Percentiles rank a stretch among this genome's conserved stretches.
These are phyloP conservation scores for Citrus sp. DNA, from an alignment of 345 rosid genomes.

Conservation along the genomic window DNA sequence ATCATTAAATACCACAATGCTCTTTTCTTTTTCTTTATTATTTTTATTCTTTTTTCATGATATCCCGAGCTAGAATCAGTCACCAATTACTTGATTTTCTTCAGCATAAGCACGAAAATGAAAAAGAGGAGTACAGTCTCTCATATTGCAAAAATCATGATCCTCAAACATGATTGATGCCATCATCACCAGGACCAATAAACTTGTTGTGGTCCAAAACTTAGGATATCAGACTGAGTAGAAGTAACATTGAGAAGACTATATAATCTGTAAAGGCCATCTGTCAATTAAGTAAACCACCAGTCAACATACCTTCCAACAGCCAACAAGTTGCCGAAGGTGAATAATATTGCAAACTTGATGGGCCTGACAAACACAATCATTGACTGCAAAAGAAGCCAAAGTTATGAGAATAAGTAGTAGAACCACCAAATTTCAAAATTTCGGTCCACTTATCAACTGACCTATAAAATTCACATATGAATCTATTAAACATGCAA, in stretches of 20 bases:
- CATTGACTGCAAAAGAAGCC: constrained; percentile 59
- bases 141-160: neutral
- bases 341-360: constrained; percentile 86
- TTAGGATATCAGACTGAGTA: neutral
- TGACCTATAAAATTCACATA: neutral
- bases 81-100: neutral
- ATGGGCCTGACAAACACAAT: constrained; percentile 75
- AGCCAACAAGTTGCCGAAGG: constrained; percentile 83
- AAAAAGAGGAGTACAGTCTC: neutral
- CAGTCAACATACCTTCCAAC: constrained; percentile 72
- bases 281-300: neutral
- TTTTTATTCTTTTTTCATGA: neutral
- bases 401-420: constrained; percentile 1
- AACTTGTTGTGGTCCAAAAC: neutral
- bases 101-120: neutral
- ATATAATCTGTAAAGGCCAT: neutral
- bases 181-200: neutral
- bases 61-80: neutral
- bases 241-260: neutral
- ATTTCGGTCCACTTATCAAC: neutral
- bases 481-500: neutral
- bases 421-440: constrained; percentile 1
- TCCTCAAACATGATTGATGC: neutral
- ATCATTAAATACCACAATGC: too few relatives aligned
- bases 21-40: too few relatives aligned